Base-by-base conservation (phyloP, 495 filamentous ascomycete genomes). In the Pyrenula aspistea region DNA sequence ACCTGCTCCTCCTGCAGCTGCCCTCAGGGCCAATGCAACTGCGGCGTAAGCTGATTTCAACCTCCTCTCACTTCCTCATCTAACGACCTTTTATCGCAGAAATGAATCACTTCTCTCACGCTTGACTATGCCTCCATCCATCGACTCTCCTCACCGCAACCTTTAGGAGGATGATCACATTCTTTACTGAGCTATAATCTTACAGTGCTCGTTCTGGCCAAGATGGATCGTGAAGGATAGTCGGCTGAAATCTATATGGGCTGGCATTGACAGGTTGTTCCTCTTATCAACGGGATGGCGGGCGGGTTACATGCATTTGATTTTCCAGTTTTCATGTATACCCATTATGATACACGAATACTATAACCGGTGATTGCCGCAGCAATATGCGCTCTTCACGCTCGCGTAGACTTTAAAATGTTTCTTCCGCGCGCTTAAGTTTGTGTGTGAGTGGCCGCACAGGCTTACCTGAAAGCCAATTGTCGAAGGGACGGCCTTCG, bases 1-100 rank as follows among this genome's bases (percentile, higher is more conserved):
- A 71, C 66, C 70, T 73, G 68, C 68, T 74, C 71, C 71, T 62
- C 64, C 61, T 67, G 70, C 62, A 59, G 68, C 56, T 74, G 73
- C 70, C 68, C 61, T 58, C 67, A 67, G 48, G 74, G 73, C 70
- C 68, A 71, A 54, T 75, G 73, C 70, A 53, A 47, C 31, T 60
- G 54, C 61, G 74, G 71, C 24, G 71, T 74, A 69, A 54, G 69
- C 60, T 49, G 49, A 22, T 22, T 36, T 22, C 23, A 2, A 24
- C 12, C 25, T 47, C 23, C 53, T 21, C 24, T n/a, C 22, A 47
- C 49, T 12, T 15, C 57, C 47, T 50, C 25, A 66, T 56, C 8
- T 42, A n/a, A n/a, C n/a, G n/a, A n/a, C n/a, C n/a, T 42, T 15
- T 4, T 42, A 42, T 8, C 31, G 4, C 31, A 42, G 31, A 42